Conservation (phyloP, 2,329 filamentous ascomycete genomes). For the Calonectria hongkongensis region DNA sequence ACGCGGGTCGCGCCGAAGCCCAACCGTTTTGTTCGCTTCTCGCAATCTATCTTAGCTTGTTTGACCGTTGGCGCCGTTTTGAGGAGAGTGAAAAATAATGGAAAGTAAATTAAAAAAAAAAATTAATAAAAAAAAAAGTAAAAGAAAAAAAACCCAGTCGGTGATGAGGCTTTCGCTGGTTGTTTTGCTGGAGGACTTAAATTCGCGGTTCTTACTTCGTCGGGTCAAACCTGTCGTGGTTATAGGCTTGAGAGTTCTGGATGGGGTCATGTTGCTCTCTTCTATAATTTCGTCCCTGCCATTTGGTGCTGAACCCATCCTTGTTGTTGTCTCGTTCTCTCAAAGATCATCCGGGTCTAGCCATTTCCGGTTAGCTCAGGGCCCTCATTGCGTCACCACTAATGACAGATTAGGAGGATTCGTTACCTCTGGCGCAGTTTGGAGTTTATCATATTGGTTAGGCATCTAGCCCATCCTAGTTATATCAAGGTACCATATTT, state of each 20-base stretch:
- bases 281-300: constrained; percentile 14
- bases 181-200: neutral
- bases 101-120: neutral
- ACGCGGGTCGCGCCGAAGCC: neutral
- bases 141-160: neutral
- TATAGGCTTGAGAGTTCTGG: neutral
- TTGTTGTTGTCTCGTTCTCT: constrained; percentile 19
- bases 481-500: no score
- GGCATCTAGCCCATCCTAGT: no score
- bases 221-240: neutral
- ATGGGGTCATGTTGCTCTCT: constrained; percentile 15
- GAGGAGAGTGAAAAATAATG: constrained; percentile 11
- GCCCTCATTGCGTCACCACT: neutral
- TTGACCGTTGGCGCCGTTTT: constrained; percentile 8
- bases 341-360: neutral
- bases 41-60: neutral
- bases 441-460: neutral
- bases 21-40: neutral
- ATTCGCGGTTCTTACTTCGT: neutral
- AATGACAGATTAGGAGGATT: constrained; percentile 1
- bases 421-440: neutral
- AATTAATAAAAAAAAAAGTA: neutral
- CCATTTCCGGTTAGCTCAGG: neutral
- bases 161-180: neutral
- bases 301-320: neutral